Conservation (phyloP, 2,329 filamentous ascomycete species). For the Periconia digitata region DNA sequence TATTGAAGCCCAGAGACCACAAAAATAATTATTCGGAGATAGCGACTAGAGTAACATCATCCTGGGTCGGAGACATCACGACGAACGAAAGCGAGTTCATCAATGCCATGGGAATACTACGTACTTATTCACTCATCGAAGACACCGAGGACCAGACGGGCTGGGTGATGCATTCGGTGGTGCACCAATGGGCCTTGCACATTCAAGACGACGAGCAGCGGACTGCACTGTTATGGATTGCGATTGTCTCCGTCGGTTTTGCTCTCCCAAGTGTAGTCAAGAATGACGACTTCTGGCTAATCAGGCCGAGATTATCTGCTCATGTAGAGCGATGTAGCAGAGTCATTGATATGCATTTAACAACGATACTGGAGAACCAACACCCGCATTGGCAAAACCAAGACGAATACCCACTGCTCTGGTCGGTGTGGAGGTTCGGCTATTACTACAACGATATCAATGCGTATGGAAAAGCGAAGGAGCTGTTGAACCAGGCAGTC, state of each 20-base stretch:
- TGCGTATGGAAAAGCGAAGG: slow-evolving; percentile 10
- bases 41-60: background rate
- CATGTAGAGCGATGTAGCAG: background rate
- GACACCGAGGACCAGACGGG: background rate
- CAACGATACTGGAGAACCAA: background rate
- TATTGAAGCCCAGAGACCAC: background rate
- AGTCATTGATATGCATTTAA: background rate
- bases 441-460: background rate
- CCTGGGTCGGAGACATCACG: background rate
- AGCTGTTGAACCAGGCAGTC: slow-evolving; percentile 17
- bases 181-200: background rate
- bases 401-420: background rate
- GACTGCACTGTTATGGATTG: background rate
- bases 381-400: too few relatives aligned
- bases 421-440: background rate
- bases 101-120: background rate
- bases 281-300: background rate
- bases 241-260: background rate
- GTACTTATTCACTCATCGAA: background rate
- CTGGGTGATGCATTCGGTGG: background rate
- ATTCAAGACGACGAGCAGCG: background rate
- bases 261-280: background rate
- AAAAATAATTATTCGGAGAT: background rate
- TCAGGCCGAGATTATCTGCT: background rate
- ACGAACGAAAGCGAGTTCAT: background rate